Percentiles rank a stretch among this genome's conserved stretches.
Evolutionary conservation across 805 yeast species (phyloP).

Genomic region (Ascoidea rubescens): DNA sequence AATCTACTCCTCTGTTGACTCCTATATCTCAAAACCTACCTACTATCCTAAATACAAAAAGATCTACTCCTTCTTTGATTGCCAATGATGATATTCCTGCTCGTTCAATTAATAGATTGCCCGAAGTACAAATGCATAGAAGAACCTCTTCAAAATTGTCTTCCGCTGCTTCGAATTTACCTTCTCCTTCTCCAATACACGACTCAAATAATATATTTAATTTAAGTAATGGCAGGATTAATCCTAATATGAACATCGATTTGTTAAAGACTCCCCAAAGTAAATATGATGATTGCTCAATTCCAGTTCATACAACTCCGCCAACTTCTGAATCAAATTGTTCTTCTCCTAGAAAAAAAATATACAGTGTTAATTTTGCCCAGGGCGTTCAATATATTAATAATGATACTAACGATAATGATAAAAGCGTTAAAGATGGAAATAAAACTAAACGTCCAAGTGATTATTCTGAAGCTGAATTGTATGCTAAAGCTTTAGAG

Average conservation of each 20-base stretch:
- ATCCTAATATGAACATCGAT: not conserved
- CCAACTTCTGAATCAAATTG: not conserved
- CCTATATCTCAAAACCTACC: not conserved
- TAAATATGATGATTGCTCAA: not conserved
- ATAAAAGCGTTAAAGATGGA: too few species aligned
- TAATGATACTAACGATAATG: not conserved
- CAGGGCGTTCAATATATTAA: not conserved
- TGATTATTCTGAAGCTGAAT: not conserved
- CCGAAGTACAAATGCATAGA: not conserved
- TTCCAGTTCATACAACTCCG: not conserved
- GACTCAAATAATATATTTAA: not conserved
- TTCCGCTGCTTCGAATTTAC: not conserved
- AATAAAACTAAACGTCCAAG: not conserved
- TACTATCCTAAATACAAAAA: too few species aligned
- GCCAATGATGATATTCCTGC: not conserved
- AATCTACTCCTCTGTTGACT: not conserved
- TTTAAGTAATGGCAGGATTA: not conserved
- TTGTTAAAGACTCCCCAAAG: too few species aligned
- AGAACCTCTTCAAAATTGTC: not conserved
- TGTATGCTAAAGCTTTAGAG: not conserved
- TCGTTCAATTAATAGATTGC: not conserved
- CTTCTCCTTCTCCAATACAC: not conserved
- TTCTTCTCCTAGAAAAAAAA: not conserved
- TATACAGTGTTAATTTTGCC: not conserved
- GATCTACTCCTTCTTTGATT: not conserved